Evolutionary conservation across 2,329 filamentous ascomycete genomes (phyloP).

Genomic region (Berkeleyomyces rouxiae): DNA sequence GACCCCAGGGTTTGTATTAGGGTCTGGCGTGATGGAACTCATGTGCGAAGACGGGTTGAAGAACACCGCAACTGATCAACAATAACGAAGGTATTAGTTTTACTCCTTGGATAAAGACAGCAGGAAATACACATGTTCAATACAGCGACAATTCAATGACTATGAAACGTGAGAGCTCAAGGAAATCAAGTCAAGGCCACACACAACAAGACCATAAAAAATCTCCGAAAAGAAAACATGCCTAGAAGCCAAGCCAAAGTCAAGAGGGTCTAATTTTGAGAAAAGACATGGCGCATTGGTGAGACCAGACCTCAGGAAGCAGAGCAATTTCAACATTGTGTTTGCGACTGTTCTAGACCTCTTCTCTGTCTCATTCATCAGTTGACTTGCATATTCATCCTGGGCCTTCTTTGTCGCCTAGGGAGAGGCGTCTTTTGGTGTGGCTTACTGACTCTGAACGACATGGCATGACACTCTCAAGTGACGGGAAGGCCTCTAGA

Average conservation of each 20-base stretch:
- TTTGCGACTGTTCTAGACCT: not conserved
- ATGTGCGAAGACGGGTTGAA: not conserved
- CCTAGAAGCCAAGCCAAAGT: not conserved
- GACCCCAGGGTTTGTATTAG: no score
- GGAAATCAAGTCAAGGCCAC: not conserved
- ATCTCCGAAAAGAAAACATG: not conserved
- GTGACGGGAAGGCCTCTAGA: no score
- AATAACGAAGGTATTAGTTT: no score
- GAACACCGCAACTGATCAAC: not conserved
- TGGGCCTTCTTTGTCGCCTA: not conserved
- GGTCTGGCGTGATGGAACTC: not conserved
- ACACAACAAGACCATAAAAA: not conserved
- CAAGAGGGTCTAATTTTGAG: not conserved
- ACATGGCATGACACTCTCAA: no score
- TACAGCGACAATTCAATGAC: no score
- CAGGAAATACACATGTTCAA: no score
- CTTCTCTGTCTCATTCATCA: not conserved
- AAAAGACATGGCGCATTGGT: not conserved
- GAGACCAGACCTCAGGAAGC: not conserved
- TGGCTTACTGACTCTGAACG: no score
- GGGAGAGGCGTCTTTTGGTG: no score
- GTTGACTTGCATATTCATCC: not conserved
- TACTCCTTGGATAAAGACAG: no score
- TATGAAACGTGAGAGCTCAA: not conserved
- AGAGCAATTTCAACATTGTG: not conserved